Percentiles rank a stretch among this genome's conserved stretches.
Conservation (phyloP, 495 filamentous ascomycete species). For the Gamarada debralockiae region DNA sequence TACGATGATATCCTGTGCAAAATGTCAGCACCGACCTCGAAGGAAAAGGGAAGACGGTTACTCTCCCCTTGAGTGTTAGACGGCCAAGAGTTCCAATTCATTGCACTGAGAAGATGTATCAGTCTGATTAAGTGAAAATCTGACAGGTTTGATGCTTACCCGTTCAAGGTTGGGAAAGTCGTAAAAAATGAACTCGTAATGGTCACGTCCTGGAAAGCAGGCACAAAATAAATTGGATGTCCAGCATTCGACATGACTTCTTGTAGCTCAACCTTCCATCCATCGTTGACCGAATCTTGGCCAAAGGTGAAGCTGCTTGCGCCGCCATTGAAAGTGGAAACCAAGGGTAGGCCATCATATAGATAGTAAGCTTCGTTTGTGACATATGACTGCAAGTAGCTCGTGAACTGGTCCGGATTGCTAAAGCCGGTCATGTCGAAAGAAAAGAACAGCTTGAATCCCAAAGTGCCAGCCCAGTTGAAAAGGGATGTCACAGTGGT, state of each 20-base stretch:
- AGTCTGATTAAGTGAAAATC: not conserved
- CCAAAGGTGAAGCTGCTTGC: slow-evolving; percentile 13
- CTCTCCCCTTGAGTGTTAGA: slow-evolving; percentile 19
- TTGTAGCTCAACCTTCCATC: slow-evolving; percentile 13
- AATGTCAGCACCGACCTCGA: too few relatives aligned
- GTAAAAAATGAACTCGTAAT: not conserved
- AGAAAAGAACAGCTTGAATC: slow-evolving; percentile 38
- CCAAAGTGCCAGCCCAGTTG: slow-evolving; percentile 23
- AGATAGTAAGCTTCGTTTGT: slow-evolving; percentile 25
- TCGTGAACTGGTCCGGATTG: slow-evolving; percentile 23
- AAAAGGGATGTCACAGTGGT: slow-evolving; percentile 31
- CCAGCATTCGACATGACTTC: slow-evolving; percentile 10
- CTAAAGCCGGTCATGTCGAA: slow-evolving; percentile 31
- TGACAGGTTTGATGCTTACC: too few relatives aligned
- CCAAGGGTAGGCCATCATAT: slow-evolving; percentile 20
- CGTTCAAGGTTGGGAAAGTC: slow-evolving; percentile 5
- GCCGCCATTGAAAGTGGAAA: slow-evolving; percentile 17
- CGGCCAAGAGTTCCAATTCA: slow-evolving; percentile 36
- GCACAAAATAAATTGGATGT: slow-evolving; percentile 12
- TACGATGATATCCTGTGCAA: slow-evolving; percentile 22
- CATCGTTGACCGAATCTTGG: slow-evolving; percentile 9
- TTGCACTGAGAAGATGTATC: slow-evolving; percentile 6
- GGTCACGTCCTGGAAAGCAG: slow-evolving; percentile 12
- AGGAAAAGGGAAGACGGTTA: too few relatives aligned
- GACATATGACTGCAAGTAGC: slow-evolving; percentile 26